Evolutionary conservation across 2,329 filamentous ascomycete species (phyloP), one percentile per base, ranked within the genome.

Genomic region (Paecilomyces niveus): DNA sequence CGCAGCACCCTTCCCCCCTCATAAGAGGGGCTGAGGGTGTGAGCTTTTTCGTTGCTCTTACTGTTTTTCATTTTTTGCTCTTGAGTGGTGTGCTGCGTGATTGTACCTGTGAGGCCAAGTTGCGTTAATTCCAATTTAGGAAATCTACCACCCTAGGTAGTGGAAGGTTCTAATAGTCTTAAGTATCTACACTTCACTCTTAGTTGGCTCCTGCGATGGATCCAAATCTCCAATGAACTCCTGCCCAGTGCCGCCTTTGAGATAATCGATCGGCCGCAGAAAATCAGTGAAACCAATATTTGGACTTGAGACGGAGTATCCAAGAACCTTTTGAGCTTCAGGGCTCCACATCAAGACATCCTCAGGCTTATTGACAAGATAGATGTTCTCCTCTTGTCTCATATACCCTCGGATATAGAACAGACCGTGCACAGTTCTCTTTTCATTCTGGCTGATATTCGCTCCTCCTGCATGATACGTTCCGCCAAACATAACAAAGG

Each of bases 381-480:
- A 45, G n/a, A 45, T 21, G 8, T 45, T 45, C 39, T 45, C 39
- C n/a, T 45, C 39, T 18, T 45, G 39, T 21, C 39, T 45, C 39
- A 45, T 45, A n/a, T 45, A 45, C n/a, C 39, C 39, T 18, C 39
- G 15, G n/a, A 45, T 18, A 45, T 45, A 45, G 15, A 45, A 45
- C 15, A 45, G 6, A 18, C 39, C 39, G 7, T 45, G 39, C 39
- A 45, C 15, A n/a, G 39, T 45, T n/a, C 39, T 45, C 39, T 45
- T 45, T 18, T 45, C 26, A 65, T 74, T 59, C 58, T 50, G 52
- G 9, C 66, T 70, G 21, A 57, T 62, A 57, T 78, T 78, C 8
- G 67, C 68, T 1, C 76, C 76, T 1, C 75, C 76, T 0, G 72
- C 76, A 49, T 78, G 76, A 55, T 77, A 77, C 11, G 72, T 59